A percentile compares a stretch with the other conserved stretches of the same genome.
phyloP scores from a whole-genome alignment of 2,329 filamentous ascomycete species.

The Monilinia polystroma region DNA sequence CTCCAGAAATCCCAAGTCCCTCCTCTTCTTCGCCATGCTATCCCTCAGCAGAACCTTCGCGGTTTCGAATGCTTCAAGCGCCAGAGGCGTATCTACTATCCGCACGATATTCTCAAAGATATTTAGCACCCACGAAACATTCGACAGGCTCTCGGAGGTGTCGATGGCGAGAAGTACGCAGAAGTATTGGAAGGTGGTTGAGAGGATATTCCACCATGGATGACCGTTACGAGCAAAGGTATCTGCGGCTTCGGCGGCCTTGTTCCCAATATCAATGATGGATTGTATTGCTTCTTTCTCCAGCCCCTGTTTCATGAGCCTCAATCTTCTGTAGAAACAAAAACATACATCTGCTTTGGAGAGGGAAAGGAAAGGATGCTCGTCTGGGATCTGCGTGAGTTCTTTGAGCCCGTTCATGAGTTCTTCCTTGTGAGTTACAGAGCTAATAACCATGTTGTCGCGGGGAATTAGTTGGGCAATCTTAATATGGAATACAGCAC shows the following conservation, averaged over 20 bases:
- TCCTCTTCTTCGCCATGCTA: constrained; percentile 28
- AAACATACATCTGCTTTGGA: constrained; percentile 32
- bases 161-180: constrained; percentile 32
- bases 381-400: constrained; percentile 18
- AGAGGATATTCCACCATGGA: constrained; percentile 34
- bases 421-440: constrained; percentile 1
- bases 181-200: constrained; percentile 31
- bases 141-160: constrained; percentile 29
- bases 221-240: constrained; percentile 26
- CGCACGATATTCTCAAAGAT: constrained; percentile 28
- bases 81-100: constrained; percentile 27
- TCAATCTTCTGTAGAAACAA: constrained; percentile 30
- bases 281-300: constrained; percentile 12
- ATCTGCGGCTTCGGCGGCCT: constrained; percentile 28
- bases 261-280: constrained; percentile 16
- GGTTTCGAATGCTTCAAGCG: constrained; percentile 31
- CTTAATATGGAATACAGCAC: constrained; percentile 22
- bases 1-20: constrained; percentile 29
- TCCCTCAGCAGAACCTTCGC: constrained; percentile 30
- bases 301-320: constrained; percentile 18
- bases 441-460: constrained; percentile 17
- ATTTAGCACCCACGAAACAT: constrained; percentile 29
- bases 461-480: constrained; percentile 26
- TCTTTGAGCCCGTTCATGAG: constrained; percentile 11
- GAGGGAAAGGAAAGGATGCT: constrained; percentile 23